phyloP scores from a whole-genome alignment of 139 green algal genomes.

The Desmodesmus armatus region DNA sequence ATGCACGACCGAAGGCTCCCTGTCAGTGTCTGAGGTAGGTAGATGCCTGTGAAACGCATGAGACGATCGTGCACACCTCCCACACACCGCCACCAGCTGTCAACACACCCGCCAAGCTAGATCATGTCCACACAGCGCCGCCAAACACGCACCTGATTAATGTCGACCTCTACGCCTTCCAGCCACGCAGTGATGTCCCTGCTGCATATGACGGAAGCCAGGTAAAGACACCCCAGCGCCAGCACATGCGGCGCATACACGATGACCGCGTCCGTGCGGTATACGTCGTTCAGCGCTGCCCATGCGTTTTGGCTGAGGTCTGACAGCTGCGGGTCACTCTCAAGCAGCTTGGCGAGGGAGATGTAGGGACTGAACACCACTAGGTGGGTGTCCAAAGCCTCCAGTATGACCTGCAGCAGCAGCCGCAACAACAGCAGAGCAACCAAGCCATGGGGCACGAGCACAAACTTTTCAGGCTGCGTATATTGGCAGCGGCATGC shows the following conservation, averaged over 20 bases:
- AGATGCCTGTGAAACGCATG: too few relatives aligned
- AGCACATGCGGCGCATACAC: constrained; percentile 77
- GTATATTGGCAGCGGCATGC: too few relatives aligned
- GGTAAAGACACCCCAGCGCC: constrained; percentile 69
- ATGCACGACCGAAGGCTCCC: too few relatives aligned
- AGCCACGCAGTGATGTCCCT: constrained; percentile 58
- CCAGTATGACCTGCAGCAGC: constrained; percentile 66
- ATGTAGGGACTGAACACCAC: constrained; percentile 78
- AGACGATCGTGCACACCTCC: neutral
- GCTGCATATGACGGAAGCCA: constrained; percentile 57
- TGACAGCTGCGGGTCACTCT: constrained; percentile 45
- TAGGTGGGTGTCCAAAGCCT: constrained; percentile 78
- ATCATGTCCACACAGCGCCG: too few relatives aligned
- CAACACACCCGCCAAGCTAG: neutral
- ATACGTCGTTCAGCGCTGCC: constrained; percentile 78
- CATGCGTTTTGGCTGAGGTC: constrained; percentile 58
- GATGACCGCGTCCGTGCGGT: constrained; percentile 64
- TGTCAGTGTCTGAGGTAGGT: neutral
- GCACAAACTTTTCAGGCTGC: too few relatives aligned
- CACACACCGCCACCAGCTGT: neutral
- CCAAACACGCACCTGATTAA: constrained; percentile 42
- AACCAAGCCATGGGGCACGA: too few relatives aligned
- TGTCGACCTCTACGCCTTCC: constrained; percentile 46
- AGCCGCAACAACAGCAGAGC: too few relatives aligned
- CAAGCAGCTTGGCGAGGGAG: constrained; percentile 51